Percentiles rank a stretch among this genome's conserved stretches.
These are phyloP conservation scores for Dipteronia dyeriana DNA, from an alignment of 345 rosid genomes.

Conservation along the genomic window DNA sequence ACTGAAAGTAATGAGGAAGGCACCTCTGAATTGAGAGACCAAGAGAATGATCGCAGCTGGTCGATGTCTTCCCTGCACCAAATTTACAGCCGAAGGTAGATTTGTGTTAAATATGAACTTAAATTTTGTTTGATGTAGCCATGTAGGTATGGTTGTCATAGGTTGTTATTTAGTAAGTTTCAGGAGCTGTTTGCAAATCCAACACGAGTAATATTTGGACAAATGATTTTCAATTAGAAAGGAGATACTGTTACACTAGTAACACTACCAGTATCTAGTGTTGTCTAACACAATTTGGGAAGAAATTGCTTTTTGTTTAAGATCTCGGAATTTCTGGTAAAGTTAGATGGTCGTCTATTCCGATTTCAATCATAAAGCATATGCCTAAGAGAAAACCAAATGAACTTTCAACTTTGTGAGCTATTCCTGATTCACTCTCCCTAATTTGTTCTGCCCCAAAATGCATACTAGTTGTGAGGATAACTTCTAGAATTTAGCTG, in stretches of 20 bases:
- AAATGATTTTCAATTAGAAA: no score
- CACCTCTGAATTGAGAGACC: constrained; percentile 49
- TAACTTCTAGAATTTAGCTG: not conserved
- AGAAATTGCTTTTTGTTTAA: not conserved
- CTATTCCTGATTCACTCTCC: not conserved
- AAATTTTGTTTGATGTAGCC: not conserved
- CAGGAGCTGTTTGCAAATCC: not conserved
- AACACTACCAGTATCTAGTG: not conserved
- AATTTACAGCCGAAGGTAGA: constrained; percentile 86
- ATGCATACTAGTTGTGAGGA: not conserved
- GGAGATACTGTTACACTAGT: not conserved
- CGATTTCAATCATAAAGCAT: not conserved
- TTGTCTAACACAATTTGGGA: not conserved
- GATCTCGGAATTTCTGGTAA: not conserved
- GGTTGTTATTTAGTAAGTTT: not conserved
- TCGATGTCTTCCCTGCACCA: constrained; percentile 85
- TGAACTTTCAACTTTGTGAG: not conserved
- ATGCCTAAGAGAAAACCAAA: not conserved
- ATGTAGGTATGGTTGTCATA: not conserved
- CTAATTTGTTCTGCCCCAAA: not conserved
- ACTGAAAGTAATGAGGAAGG: constrained; percentile 50
- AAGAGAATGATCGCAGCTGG: constrained; percentile 89
- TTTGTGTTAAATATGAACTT: not conserved
- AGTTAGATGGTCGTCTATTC: not conserved
- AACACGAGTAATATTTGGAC: not conserved